Evolutionary conservation across 2,329 filamentous ascomycete genomes (phyloP).

Genomic region (Claviceps monticola): DNA sequence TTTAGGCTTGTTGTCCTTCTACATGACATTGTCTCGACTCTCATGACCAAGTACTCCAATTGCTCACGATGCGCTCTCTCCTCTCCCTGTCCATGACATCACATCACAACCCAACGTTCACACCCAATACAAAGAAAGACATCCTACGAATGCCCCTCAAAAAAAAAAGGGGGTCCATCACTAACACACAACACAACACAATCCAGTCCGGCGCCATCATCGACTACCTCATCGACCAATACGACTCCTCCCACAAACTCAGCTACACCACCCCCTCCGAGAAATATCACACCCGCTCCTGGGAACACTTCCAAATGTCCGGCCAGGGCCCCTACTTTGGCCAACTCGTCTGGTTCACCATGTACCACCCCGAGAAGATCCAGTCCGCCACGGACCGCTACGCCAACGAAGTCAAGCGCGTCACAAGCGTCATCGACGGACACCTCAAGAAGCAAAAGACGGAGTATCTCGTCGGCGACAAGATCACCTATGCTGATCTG

Average conservation of each 20-base stretch:
- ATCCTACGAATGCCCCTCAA: no score
- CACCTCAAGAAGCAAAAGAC: slow-evolving; percentile 11
- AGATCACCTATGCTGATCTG: slow-evolving; percentile 14
- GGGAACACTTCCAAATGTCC: slow-evolving; percentile 11
- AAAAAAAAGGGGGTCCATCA: no score
- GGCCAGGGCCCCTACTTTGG: slow-evolving; percentile 19
- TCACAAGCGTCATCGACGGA: slow-evolving; percentile 15
- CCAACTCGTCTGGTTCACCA: slow-evolving; percentile 12
- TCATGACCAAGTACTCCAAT: no score
- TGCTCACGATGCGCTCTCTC: no score
- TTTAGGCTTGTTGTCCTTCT: no score
- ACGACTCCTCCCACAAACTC: slow-evolving; percentile 9
- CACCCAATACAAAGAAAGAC: no score
- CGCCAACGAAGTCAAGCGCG: slow-evolving; percentile 14
- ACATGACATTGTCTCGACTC: no score
- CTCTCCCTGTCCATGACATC: no score
- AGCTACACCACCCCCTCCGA: slow-evolving; percentile 6
- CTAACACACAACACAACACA: background rate
- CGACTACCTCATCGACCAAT: slow-evolving; percentile 12
- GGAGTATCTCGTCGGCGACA: slow-evolving; percentile 11
- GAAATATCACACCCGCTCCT: slow-evolving; percentile 7
- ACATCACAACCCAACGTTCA: no score
- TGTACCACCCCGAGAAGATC: slow-evolving; percentile 12
- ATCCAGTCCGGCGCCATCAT: slow-evolving; percentile 12
- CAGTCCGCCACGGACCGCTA: slow-evolving; percentile 17